These are phyloP conservation scores for Huiozyma naganishii DNA, from an alignment of 805 yeast species.

Conservation along the genomic window DNA sequence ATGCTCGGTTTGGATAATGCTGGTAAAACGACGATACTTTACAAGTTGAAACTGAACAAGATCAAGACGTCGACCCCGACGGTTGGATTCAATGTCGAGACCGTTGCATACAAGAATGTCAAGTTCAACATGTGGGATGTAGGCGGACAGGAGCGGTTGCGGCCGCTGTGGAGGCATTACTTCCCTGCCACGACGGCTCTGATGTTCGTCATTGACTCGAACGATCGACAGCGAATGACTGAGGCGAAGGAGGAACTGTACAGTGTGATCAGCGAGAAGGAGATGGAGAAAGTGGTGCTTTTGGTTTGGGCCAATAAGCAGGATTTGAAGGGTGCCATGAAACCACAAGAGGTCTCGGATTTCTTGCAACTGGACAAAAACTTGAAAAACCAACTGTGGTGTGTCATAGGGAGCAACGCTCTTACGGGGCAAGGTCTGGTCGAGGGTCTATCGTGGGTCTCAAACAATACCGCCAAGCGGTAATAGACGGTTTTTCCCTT, in stretches of 20 bases:
- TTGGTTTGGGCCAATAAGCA: slow-evolving; percentile 86
- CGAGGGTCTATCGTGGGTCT: slow-evolving; percentile 81
- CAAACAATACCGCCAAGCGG: slow-evolving; percentile 39
- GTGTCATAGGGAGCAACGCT: slow-evolving; percentile 86
- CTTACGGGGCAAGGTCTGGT: slow-evolving; percentile 81
- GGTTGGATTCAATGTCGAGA: slow-evolving; percentile 87
- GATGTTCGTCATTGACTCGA: slow-evolving; percentile 81
- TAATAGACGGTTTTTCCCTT: neutral
- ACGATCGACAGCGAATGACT: slow-evolving; percentile 59
- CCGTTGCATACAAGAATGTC: slow-evolving; percentile 70
- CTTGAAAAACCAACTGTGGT: slow-evolving; percentile 67
- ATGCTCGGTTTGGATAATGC: slow-evolving; percentile 93
- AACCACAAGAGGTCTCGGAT: slow-evolving; percentile 72
- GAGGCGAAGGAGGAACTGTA: slow-evolving; percentile 71
- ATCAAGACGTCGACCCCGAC: slow-evolving; percentile 79
- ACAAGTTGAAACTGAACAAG: slow-evolving; percentile 70
- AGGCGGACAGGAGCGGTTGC: slow-evolving; percentile 88
- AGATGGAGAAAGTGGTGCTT: slow-evolving; percentile 67
- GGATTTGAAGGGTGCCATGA: slow-evolving; percentile 60
- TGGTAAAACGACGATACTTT: slow-evolving; percentile 81
- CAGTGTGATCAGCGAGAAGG: slow-evolving; percentile 72
- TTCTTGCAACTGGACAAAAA: slow-evolving; percentile 49
- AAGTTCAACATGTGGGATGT: slow-evolving; percentile 90
- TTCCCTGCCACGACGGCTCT: slow-evolving; percentile 88
- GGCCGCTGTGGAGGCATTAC: slow-evolving; percentile 93